Evolutionary conservation across 1,284 basidiomycete species (phyloP).

Genomic region (Microbotryum silenes-acaulis): DNA sequence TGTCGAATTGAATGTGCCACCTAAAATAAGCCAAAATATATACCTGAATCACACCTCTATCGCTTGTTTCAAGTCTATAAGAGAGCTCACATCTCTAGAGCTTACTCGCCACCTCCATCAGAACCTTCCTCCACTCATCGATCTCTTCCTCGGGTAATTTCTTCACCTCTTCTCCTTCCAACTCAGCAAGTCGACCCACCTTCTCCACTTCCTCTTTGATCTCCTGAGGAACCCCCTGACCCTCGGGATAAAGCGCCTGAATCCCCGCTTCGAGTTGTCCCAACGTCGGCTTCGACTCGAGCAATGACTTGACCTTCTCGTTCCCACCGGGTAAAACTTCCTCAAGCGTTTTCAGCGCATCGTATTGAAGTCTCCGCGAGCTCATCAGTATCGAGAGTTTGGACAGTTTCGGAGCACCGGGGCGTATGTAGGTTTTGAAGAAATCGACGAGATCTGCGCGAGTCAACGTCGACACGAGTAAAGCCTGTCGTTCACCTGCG

Average conservation of each 20-base stretch:
- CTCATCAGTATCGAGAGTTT: conserved; percentile 33
- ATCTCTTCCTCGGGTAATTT: conserved; percentile 12
- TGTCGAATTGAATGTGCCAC: no score
- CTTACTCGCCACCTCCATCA: conserved; percentile 1
- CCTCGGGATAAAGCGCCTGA: neutral
- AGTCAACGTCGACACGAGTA: conserved; percentile 55
- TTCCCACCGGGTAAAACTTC: neutral
- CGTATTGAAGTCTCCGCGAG: conserved; percentile 31
- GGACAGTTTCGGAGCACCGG: conserved; percentile 12
- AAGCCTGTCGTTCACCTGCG: conserved; percentile 52
- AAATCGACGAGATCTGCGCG: conserved; percentile 71
- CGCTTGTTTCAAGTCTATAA: no score
- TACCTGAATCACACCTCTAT: no score
- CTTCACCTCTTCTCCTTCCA: neutral
- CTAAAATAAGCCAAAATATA: no score
- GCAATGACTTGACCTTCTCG: neutral
- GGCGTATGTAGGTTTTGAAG: conserved; percentile 28
- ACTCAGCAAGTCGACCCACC: neutral
- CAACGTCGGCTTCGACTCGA: conserved; percentile 16
- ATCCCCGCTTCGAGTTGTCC: conserved; percentile 5
- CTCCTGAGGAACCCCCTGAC: neutral
- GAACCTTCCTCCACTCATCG: conserved; percentile 5
- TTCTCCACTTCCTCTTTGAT: neutral
- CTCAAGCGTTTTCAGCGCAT: conserved; percentile 6
- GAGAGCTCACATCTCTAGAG: no score